phyloP scores from a whole-genome alignment of 805 yeast species.

The Candida germanica region DNA sequence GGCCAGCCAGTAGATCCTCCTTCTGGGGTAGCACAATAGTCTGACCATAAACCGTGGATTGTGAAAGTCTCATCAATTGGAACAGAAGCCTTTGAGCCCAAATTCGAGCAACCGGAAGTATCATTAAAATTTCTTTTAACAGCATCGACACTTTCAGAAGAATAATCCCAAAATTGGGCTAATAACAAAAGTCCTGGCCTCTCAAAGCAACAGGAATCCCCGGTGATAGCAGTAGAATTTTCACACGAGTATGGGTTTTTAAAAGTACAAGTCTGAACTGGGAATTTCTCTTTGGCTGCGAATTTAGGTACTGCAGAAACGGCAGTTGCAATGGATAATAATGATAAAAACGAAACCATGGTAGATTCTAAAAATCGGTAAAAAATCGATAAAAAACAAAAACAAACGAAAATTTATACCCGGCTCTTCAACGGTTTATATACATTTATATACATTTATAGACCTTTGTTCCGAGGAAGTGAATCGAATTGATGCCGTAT shows the following conservation, averaged over 20 bases:
- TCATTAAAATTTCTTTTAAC: background rate
- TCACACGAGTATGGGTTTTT: slow-evolving; percentile 12
- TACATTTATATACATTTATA: too few relatives aligned
- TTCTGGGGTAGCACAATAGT: slow-evolving; percentile 47
- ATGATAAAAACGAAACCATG: background rate
- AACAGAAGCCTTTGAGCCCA: slow-evolving; percentile 14
- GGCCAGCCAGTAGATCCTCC: slow-evolving; percentile 57
- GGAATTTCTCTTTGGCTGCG: background rate
- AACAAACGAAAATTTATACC: too few relatives aligned
- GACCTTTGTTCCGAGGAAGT: too few relatives aligned
- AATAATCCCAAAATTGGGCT: slow-evolving; percentile 93
- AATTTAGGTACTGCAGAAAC: background rate
- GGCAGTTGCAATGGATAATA: background rate
- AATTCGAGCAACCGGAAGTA: slow-evolving; percentile 8
- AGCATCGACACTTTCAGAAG: slow-evolving; percentile 34
- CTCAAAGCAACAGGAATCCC: slow-evolving; percentile 72
- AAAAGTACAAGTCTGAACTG: slow-evolving; percentile 6
- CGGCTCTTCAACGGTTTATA: background rate
- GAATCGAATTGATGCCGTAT: too few relatives aligned
- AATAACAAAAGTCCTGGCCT: slow-evolving; percentile 77
- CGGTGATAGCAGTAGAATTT: slow-evolving; percentile 38
- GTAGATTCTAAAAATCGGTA: background rate
- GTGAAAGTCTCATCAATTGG: slow-evolving; percentile 36
- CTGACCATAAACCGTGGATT: slow-evolving; percentile 46
- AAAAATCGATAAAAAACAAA: background rate